Conservation (phyloP, 2,329 filamentous ascomycete species). For the Periconia digitata region DNA sequence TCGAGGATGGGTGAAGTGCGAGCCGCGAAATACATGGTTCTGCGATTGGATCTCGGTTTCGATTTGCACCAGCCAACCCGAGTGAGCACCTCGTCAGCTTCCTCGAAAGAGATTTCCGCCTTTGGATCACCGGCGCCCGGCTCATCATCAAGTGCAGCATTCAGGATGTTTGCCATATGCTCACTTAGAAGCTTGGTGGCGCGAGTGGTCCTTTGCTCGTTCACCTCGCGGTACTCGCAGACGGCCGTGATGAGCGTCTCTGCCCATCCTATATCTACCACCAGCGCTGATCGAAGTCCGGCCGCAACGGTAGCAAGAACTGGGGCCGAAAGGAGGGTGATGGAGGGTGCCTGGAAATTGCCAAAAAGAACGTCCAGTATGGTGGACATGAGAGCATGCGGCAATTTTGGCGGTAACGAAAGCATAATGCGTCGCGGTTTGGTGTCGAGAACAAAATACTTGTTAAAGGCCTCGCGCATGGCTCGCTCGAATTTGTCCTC, state of each 20-base stretch:
- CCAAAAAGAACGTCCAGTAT: conserved; percentile 77
- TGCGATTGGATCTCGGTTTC: conserved; percentile 28
- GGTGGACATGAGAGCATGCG: conserved; percentile 74
- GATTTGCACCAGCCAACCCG: conserved; percentile 75
- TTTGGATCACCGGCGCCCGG: conserved; percentile 25
- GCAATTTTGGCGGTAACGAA: conserved; percentile 74
- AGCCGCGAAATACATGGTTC: conserved; percentile 36
- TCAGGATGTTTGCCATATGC: conserved; percentile 67
- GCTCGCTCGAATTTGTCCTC: conserved; percentile 85
- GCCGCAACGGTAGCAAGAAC: conserved; percentile 75
- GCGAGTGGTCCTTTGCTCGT: conserved; percentile 68
- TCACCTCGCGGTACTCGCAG: conserved; percentile 86
- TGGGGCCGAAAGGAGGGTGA: conserved; percentile 78
- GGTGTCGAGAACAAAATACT: conserved; percentile 71
- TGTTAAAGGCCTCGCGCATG: conserved; percentile 78
- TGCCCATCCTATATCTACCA: conserved; percentile 90
- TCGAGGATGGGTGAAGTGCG: conserved; percentile 42
- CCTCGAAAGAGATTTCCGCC: conserved; percentile 60
- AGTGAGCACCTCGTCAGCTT: conserved; percentile 77
- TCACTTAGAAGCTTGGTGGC: conserved; percentile 72
- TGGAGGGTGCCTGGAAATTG: conserved; percentile 74
- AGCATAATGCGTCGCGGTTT: conserved; percentile 74
- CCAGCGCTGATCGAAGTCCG: conserved; percentile 79
- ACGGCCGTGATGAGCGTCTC: conserved; percentile 85
- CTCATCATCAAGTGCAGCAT: conserved; percentile 45